Evolutionary conservation across 179 eudicot species (phyloP).

Genomic region (Gypsophila paniculata): DNA sequence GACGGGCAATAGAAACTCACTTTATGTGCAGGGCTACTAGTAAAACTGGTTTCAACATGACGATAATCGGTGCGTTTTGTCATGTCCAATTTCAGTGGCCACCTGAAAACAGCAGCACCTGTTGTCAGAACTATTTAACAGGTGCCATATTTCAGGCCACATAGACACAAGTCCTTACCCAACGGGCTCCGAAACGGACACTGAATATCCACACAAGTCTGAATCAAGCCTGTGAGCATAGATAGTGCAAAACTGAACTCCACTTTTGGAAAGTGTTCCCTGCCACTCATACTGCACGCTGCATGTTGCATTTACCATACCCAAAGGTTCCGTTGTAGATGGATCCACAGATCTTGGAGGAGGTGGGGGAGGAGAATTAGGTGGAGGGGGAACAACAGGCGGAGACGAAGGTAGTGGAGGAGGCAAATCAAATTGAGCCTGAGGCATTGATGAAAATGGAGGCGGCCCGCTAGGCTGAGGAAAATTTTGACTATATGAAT

Average conservation of each 20-base stretch:
- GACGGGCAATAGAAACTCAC: constrained; percentile 40
- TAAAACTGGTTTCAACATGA: constrained; percentile 82
- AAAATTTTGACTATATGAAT: constrained; percentile 48
- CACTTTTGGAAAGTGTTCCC: constrained; percentile 85
- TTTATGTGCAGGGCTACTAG: constrained; percentile 61
- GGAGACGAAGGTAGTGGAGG: constrained; percentile 53
- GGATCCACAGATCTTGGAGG: constrained; percentile 47
- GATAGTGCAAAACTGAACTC: constrained; percentile 75
- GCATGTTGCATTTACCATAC: constrained; percentile 25
- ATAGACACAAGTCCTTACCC: constrained; percentile 52
- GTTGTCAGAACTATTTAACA: constrained; percentile 1
- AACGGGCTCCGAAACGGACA: constrained; percentile 63
- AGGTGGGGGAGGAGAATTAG: constrained; percentile 64
- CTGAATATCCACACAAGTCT: constrained; percentile 67
- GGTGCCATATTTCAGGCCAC: neutral
- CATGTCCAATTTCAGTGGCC: constrained; percentile 96
- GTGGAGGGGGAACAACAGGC: constrained; percentile 57
- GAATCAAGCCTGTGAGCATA: constrained; percentile 66
- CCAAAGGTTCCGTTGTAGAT: constrained; percentile 33
- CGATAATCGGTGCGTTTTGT: constrained; percentile 91
- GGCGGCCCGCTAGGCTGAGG: constrained; percentile 50
- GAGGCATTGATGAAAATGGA: constrained; percentile 48
- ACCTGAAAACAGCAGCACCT: constrained; percentile 43
- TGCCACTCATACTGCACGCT: constrained; percentile 58
- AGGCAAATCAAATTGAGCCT: constrained; percentile 45